Evolutionary conservation across 75 land plant species (phyloP).

Genomic region (Cupressus sempervirens): DNA sequence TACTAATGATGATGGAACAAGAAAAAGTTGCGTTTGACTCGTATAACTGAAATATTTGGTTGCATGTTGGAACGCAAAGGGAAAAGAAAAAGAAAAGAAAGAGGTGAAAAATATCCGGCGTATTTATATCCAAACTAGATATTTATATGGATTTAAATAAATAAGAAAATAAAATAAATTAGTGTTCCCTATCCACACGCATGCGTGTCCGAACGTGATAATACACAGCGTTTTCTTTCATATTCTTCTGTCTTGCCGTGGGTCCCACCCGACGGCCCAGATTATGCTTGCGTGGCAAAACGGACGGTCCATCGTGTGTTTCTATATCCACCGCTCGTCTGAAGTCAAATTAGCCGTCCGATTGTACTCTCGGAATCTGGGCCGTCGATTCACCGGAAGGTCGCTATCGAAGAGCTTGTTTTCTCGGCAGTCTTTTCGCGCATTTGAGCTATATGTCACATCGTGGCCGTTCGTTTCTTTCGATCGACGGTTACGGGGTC

Average conservation of each 20-base stretch:
- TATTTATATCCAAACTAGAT: too few species aligned
- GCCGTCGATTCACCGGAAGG: neutral
- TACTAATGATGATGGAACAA: too few species aligned
- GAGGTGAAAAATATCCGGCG: too few species aligned
- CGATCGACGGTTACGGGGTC: neutral
- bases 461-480: neutral
- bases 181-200: neutral
- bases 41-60: too few species aligned
- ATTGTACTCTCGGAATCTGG: neutral
- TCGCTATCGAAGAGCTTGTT: neutral
- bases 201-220: constrained; percentile 4
- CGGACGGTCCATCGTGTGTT: neutral
- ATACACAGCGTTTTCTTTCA: neutral
- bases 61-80: too few species aligned
- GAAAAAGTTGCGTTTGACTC: too few species aligned
- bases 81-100: too few species aligned
- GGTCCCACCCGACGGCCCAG: neutral
- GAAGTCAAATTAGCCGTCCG: neutral
- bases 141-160: too few species aligned
- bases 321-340: neutral
- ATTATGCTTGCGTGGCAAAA: neutral
- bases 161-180: neutral
- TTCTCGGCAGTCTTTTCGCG: neutral
- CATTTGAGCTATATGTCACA: too few species aligned
- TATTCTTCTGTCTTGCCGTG: neutral